phyloP scores from a whole-genome alignment of 2,329 filamentous ascomycete species.

The Aspergillus alliaceus region DNA sequence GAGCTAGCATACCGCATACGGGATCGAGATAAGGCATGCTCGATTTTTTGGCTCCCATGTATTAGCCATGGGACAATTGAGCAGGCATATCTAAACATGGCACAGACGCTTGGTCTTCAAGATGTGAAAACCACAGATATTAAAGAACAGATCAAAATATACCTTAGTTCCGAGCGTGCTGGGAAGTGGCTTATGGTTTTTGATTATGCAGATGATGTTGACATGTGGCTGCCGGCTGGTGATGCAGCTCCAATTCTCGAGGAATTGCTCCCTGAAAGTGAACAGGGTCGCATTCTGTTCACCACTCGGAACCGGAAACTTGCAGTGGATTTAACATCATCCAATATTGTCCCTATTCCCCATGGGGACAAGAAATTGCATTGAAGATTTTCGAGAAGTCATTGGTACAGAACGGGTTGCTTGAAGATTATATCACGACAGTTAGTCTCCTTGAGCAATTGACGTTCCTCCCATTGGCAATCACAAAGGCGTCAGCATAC shows the following conservation, averaged over 20 bases:
- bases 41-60: conserved; percentile 29
- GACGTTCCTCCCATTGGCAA: conserved; percentile 29
- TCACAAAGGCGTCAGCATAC: conserved; percentile 29
- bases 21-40: conserved; percentile 14
- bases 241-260: conserved; percentile 1
- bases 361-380: conserved; percentile 14
- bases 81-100: conserved; percentile 12
- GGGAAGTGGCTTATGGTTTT: conserved; percentile 24
- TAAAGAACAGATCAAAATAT: conserved; percentile 4
- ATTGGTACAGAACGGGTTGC: conserved; percentile 14
- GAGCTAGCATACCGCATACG: conserved; percentile 22
- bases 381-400: conserved; percentile 5
- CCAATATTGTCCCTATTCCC: conserved; percentile 17
- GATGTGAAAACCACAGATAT: conserved; percentile 2
- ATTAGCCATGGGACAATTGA: conserved; percentile 19
- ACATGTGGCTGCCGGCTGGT: conserved; percentile 12
- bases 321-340: conserved; percentile 17
- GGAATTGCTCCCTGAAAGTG: conserved; percentile 15
- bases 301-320: conserved; percentile 30
- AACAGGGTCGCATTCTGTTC: conserved; percentile 26
- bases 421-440: conserved; percentile 7
- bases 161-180: conserved; percentile 11
- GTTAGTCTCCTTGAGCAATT: conserved; percentile 19
- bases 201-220: too few relatives aligned
- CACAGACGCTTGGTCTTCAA: conserved; percentile 5